Evolutionary conservation across 2,329 filamentous ascomycete genomes (phyloP), one percentile per base, ranked within the genome.

Genomic region (Penicillium sclerotiorum): DNA sequence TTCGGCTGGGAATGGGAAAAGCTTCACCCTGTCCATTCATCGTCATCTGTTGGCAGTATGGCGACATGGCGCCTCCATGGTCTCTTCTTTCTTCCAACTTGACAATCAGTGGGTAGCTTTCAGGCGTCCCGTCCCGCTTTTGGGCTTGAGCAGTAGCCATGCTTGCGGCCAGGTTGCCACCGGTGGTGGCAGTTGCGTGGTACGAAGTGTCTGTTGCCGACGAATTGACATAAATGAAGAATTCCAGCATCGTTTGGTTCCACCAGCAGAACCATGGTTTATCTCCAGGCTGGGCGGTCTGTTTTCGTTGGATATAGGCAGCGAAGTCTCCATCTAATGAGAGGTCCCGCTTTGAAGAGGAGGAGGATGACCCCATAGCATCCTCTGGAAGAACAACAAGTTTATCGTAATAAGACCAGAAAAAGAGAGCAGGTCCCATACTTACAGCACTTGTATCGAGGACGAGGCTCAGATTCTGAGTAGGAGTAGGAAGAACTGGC

Each of bases 231-330:
- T 87, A 89, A 39, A 89, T 78, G 67, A 87, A 88, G 30, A 82
- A 80, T 65, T 88, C 85, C 42, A 88, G 75, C 45, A 83, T 76
- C 0, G 85, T 88, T 12, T 76, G 73, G 62, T 88, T 88, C 84
- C 84, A 89, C 64, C 80, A 82, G 66, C 85, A 89, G 60, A 83
- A 86, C 85, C 85, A 89, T 2, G 85, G 84, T 50, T 77, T 77
- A 28, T 87, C 82, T 8, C 82, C 81, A n/a, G 77, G 74, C 48
- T 73, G 64, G 9, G 73, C 72, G 43, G 74, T 65, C 55, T 76
- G 71, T 32, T 73, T 73, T 49, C 72, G 70, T 44, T 67, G 52
- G 28, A 50, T 49, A 55, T 60, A 45, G 50, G 58, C 56, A 48
- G 59, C 20, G 13, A 52, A n/a, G 11, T 46, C 38, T 56, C 46